Base-by-base conservation (phyloP, 257 asterid species). In the Nicotiana tabacum region DNA sequence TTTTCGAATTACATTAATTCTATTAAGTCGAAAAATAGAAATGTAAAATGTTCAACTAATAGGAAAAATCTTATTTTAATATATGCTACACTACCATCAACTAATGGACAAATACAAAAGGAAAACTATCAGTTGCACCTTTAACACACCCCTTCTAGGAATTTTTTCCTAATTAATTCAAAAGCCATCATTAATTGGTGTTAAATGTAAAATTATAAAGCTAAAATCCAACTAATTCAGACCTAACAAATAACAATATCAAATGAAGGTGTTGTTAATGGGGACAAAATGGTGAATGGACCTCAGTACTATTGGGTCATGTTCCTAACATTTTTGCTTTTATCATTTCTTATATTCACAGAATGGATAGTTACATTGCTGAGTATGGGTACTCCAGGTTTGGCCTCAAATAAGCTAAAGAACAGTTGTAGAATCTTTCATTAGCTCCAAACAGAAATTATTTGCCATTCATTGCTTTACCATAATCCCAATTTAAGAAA, bases 281-380 rank as follows among this genome's bases (percentile, higher is more conserved):
- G 78, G 57, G 78, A 46, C 37, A 72, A 72, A 21, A 43, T 72
- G 61, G 79, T 46, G 78, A 46, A 61, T 72, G 78, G 78, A 58
- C 61, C 61, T 46, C 2, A 24, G 61, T 72, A 72, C 61, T 72
- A 72, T 46, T 72, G 61, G 37, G 18, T 39, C 57, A 72, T 72
- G 37, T 46, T 33, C 39, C 61, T 39, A 39, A n/a, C 33, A n/a
- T 43, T 72, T 24, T 72, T 70, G 57, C 21, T 39, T 30, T 70
- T 70, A 70, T 69, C 32, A 39, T 35, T 67, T 69, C 61, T 43
- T 12, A 46, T 72, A 24, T 39, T 70, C 78, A 70, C n/a, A 74
- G 8, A 48, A 74, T 74, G 39, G 62, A 46, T 12, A 74, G 80
- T 48, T 12, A 27, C 3, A 74, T 74, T 18, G 77, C 13, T 48